Evolutionary conservation across 2,329 filamentous ascomycete species (phyloP).

Genomic region (Aspergillus neoniger): DNA sequence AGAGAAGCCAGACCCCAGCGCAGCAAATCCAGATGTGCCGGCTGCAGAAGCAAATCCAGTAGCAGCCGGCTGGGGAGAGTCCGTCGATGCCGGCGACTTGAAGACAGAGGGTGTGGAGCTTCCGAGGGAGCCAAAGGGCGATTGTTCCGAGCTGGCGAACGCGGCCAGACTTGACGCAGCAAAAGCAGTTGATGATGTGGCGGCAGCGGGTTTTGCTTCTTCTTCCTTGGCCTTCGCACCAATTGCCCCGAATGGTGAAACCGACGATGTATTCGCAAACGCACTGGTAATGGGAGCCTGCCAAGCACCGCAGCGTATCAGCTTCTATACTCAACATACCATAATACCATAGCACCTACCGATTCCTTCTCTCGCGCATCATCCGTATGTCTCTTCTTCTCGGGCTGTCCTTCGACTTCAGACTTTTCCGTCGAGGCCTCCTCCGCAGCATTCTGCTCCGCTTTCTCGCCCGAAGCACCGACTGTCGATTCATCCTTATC

Average conservation of each 20-base stretch:
- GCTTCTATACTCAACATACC: neutral
- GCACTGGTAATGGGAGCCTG: constrained; percentile 39
- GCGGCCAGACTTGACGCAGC: constrained; percentile 68
- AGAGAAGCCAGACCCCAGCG: constrained; percentile 40
- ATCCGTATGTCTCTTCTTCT: constrained; percentile 48
- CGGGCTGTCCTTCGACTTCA: constrained; percentile 36
- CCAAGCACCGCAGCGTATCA: neutral
- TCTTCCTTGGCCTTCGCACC: constrained; percentile 30
- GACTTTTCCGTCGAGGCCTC: constrained; percentile 19
- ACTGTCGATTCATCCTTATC: constrained; percentile 37
- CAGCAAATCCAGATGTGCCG: constrained; percentile 40
- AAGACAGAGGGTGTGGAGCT: constrained; percentile 48
- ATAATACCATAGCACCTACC: constrained; percentile 22
- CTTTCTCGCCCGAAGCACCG: constrained; percentile 18
- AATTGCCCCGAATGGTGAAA: constrained; percentile 47
- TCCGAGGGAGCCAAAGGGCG: constrained; percentile 64
- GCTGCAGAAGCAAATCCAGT: constrained; percentile 36
- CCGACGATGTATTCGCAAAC: constrained; percentile 46
- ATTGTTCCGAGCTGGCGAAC: constrained; percentile 61
- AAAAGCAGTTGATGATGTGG: constrained; percentile 64
- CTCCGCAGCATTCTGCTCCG: constrained; percentile 16
- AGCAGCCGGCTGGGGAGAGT: constrained; percentile 23
- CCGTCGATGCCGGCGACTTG: constrained; percentile 30
- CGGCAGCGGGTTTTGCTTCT: constrained; percentile 31
- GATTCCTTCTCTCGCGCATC: constrained; percentile 40